A percentile compares a stretch with the other conserved stretches of the same genome.
Evolutionary conservation across 345 rosid species (phyloP).

Genomic region (Populus pruinosa): DNA sequence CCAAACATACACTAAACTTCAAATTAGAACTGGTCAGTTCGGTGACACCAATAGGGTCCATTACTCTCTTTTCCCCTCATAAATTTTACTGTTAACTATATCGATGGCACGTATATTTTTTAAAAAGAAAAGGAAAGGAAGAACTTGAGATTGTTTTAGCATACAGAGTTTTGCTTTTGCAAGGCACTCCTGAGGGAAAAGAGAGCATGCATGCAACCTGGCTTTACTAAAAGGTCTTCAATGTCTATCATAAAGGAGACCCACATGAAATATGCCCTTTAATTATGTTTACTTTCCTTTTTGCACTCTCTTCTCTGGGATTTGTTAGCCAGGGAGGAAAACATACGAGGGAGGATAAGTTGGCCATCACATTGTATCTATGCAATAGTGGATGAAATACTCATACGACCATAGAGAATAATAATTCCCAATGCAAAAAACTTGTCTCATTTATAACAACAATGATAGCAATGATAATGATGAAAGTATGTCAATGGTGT

Average conservation of each 20-base stretch:
- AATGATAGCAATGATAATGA: constrained; percentile 20
- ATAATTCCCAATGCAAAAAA: not conserved
- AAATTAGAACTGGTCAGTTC: not conserved
- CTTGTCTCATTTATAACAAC: constrained; percentile 21
- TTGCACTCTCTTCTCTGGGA: not conserved
- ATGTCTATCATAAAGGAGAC: constrained; percentile 3
- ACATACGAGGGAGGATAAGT: not conserved
- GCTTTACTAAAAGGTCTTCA: constrained; percentile 13
- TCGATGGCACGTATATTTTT: no score
- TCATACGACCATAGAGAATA: not conserved
- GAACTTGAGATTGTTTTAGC: not conserved
- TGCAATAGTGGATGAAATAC: not conserved
- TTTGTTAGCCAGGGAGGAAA: not conserved
- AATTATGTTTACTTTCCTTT: not conserved
- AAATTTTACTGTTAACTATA: no score
- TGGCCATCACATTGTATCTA: not conserved
- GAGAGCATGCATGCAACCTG: constrained; percentile 17
- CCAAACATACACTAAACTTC: not conserved
- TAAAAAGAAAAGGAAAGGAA: not conserved
- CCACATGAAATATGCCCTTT: constrained; percentile 5
- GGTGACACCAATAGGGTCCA: not conserved
- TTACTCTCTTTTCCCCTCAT: no score
- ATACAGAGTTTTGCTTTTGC: not conserved
- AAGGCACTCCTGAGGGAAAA: constrained; percentile 15
- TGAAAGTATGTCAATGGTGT: not conserved